Base-by-base conservation (phyloP, 2,329 filamentous ascomycete genomes). In the Fusarium foetens region DNA sequence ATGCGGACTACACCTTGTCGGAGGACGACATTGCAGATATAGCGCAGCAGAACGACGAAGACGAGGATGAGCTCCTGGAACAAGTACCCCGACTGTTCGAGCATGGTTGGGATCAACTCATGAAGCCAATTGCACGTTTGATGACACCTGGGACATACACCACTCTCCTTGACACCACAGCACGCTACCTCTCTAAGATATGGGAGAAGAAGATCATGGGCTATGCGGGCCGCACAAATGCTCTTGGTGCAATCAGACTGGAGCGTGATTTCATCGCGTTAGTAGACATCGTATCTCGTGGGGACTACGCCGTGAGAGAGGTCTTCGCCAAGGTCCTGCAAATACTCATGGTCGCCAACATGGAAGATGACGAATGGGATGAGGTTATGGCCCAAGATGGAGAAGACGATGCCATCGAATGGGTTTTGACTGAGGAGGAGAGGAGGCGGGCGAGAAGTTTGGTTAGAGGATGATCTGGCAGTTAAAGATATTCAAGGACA, bases 311-410 rank as follows among this genome's bases (percentile, higher is more conserved):
- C 4, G 88, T 96, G 39, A 86, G 94, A 36, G 94, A 97, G 78
- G 82, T 88, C 6, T 97, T 98, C 83, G 86, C 88, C 33, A 89
- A 91, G 77, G 93, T 93, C 64, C 87, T 88, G 66, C 94, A 98
- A 85, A 91, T 97, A 76, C 89, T 93, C 63, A 90, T 97, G 85
- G 90, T 97, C 21, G 91, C 95, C 79, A 95, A 95, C 75, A 97
- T 98, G 94, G 95, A 98, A 79, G 93, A 96, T 38, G 95, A 98
- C 64, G 95, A 98, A 82, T 97, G 94, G 93, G 93, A 95, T 52
- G 94, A 96, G 81, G 81, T 95, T 42, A 78, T 81, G 11, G 82
- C 86, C 43, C 66, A 79, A 29, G 82, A 85, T 36, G 86, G 84
- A 39, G 88, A 90, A 52, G 71, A 74, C 17, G 91, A 89, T 54